These are phyloP conservation scores for Hypoxylon sp. DNA, from an alignment of 2,329 filamentous ascomycete species.

Conservation along the genomic window DNA sequence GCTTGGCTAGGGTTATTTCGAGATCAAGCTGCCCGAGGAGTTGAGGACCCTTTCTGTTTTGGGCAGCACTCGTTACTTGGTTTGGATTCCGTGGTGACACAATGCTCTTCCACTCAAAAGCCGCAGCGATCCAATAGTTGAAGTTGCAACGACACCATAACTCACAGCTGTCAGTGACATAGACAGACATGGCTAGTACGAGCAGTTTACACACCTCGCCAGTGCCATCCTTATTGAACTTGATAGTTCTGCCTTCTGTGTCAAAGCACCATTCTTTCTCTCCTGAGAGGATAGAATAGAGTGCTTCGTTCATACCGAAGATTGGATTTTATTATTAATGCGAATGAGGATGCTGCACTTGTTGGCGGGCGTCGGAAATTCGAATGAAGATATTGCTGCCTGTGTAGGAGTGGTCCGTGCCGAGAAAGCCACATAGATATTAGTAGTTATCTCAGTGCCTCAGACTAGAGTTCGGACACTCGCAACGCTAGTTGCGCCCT, in stretches of 20 bases:
- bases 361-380: background rate
- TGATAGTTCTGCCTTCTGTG: conserved; percentile 42
- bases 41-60: conserved; percentile 18
- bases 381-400: too few species aligned
- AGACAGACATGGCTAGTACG: background rate
- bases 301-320: conserved; percentile 45
- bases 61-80: background rate
- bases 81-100: conserved; percentile 3
- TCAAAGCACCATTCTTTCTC: conserved; percentile 45
- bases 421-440: too few species aligned
- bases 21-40: conserved; percentile 38
- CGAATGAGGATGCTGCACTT: conserved; percentile 1
- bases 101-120: conserved; percentile 44
- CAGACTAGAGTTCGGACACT: too few species aligned
- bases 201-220: conserved; percentile 41
- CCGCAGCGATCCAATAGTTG: conserved; percentile 44
- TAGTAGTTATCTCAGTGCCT: too few species aligned
- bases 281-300: conserved; percentile 44
- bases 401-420: too few species aligned
- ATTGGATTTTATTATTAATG: background rate
- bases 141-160: conserved; percentile 44
- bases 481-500: too few species aligned
- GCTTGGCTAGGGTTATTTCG: conserved; percentile 45
- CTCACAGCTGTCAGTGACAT: conserved; percentile 29
- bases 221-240: conserved; percentile 47